Evolutionary conservation across 2,329 filamentous ascomycete species (phyloP).

Genomic region (Sarocladium kiliense): DNA sequence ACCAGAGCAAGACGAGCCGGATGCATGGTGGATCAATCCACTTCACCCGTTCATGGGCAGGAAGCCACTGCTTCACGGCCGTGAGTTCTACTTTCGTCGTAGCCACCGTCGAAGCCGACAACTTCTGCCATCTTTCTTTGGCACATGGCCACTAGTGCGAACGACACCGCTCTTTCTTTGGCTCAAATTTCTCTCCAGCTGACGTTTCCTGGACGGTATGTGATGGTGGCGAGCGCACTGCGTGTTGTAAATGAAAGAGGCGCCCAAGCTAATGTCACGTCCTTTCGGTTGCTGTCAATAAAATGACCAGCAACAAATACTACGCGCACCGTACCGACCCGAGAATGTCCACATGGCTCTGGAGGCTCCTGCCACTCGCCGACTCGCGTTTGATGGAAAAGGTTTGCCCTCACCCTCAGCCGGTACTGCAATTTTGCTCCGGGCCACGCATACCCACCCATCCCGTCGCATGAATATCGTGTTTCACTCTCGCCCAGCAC

Average conservation of each 20-base stretch:
- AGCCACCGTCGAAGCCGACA: background rate
- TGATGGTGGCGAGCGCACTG: slow-evolving; percentile 5
- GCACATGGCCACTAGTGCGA: background rate
- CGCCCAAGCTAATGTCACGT: background rate
- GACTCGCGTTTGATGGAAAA: background rate
- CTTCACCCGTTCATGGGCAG: background rate
- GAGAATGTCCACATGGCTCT: background rate
- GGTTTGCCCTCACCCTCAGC: background rate
- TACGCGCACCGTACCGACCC: background rate
- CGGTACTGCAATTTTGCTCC: slow-evolving; percentile 7
- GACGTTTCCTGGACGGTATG: background rate
- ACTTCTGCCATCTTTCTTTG: background rate
- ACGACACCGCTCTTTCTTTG: background rate
- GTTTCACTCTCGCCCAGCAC: slow-evolving; percentile 7
- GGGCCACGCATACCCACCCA: slow-evolving; percentile 1
- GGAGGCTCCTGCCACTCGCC: background rate
- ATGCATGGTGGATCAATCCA: slow-evolving; percentile 5
- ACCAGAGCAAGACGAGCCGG: slow-evolving; percentile 1
- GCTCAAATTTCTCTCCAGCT: background rate
- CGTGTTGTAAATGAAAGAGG: slow-evolving; percentile 1
- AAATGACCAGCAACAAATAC: background rate
- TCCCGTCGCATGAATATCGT: slow-evolving; percentile 7
- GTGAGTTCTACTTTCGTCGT: background rate
- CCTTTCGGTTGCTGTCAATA: background rate
- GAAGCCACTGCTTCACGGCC: background rate